These are phyloP conservation scores for Apiotrichum siamense DNA, from an alignment of 1,284 basidiomycete genomes.

Conservation along the genomic window DNA sequence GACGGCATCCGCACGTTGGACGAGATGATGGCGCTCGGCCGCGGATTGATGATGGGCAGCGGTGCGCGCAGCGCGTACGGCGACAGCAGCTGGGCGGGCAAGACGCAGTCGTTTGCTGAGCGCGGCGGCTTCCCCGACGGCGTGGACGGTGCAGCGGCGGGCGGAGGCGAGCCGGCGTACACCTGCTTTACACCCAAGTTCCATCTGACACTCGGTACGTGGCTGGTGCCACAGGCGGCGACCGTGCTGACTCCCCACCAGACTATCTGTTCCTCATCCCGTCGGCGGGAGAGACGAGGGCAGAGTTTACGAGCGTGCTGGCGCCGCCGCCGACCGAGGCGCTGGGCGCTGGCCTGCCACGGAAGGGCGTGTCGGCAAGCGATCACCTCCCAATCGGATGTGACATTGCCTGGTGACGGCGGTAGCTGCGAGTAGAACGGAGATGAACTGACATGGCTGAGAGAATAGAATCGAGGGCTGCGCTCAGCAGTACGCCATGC, in stretches of 20 bases:
- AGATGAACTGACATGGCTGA: no score
- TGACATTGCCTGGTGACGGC: slow-evolving; percentile 23
- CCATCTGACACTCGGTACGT: slow-evolving; percentile 67
- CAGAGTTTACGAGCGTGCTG: slow-evolving; percentile 58
- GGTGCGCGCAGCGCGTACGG: slow-evolving; percentile 46
- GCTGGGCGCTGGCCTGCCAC: slow-evolving; percentile 70
- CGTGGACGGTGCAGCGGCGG: slow-evolving; percentile 41
- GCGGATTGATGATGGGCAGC: slow-evolving; percentile 27
- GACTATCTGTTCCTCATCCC: slow-evolving; percentile 74
- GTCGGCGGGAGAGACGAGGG: slow-evolving; percentile 26
- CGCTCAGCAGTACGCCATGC: no score
- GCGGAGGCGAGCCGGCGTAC: slow-evolving; percentile 57
- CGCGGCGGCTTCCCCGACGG: slow-evolving; percentile 48
- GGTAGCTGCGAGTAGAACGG: neutral
- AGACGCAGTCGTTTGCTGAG: slow-evolving; percentile 51
- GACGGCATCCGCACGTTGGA: slow-evolving; percentile 68
- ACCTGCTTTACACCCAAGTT: slow-evolving; percentile 53
- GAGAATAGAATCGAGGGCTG: neutral
- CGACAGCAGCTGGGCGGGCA: slow-evolving; percentile 49
- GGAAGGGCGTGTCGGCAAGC: slow-evolving; percentile 69
- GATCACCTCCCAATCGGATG: slow-evolving; percentile 74
- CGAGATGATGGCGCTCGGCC: slow-evolving; percentile 59
- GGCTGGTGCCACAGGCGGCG: neutral
- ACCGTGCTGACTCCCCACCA: slow-evolving; percentile 44
- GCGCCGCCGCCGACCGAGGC: slow-evolving; percentile 59